phyloP scores from a whole-genome alignment of 2,329 filamentous ascomycete genomes.

The Celoporthe dispersa region DNA sequence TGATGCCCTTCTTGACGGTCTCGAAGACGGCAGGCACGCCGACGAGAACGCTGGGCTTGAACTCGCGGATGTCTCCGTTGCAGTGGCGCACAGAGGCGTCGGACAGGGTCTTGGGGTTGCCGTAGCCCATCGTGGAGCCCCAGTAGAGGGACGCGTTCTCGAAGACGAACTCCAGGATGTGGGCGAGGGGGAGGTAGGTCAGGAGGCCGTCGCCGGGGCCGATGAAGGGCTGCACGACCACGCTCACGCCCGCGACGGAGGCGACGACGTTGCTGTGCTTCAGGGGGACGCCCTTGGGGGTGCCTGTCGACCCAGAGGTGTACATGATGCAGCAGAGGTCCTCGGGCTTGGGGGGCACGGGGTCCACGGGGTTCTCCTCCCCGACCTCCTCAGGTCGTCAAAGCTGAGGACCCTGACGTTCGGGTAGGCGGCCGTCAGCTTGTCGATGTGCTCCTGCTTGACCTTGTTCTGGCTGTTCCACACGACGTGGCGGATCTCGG shows the following conservation, averaged over 20 bases:
- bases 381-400: conserved; percentile 55
- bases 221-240: conserved; percentile 76
- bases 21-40: conserved; percentile 92
- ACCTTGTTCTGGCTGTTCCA: conserved; percentile 59
- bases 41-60: conserved; percentile 80
- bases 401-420: conserved; percentile 54
- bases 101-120: conserved; percentile 83
- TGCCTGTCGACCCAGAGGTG: conserved; percentile 81
- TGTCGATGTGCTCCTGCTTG: conserved; percentile 55
- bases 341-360: conserved; percentile 70
- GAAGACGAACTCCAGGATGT: conserved; percentile 90
- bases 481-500: conserved; percentile 55
- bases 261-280: conserved; percentile 77
- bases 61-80: conserved; percentile 84
- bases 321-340: conserved; percentile 77
- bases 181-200: conserved; percentile 83
- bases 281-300: conserved; percentile 80
- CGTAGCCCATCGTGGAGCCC: conserved; percentile 89
- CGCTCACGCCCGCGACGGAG: conserved; percentile 76
- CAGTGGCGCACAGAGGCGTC: conserved; percentile 83
- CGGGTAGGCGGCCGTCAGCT: conserved; percentile 54
- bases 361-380: conserved; percentile 69
- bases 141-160: conserved; percentile 83
- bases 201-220: conserved; percentile 78
- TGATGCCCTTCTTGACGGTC: conserved; percentile 87